Evolutionary conservation across 2,329 filamentous ascomycete species (phyloP), one percentile per base, ranked within the genome.

Genomic region (Lasiodiplodia gonubiensis): DNA sequence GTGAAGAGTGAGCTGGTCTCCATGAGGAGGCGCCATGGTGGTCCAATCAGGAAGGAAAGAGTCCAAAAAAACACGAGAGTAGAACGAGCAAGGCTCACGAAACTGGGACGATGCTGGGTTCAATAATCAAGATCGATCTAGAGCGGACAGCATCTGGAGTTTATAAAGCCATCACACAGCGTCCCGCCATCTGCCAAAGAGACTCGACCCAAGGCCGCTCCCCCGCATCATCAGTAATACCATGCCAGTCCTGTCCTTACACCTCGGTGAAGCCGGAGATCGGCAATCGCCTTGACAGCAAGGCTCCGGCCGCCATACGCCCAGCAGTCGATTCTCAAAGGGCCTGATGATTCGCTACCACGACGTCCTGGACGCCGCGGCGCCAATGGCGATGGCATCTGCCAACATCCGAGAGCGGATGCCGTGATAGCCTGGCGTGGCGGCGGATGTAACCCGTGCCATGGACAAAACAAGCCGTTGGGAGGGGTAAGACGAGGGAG

Each of bases 401-500:
- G 46, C 42, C 42, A 46, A 37, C 23, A 63, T 30, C 59, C 59
- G 59, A 51, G 39, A 48, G 30, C 42, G 42, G 27, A 63, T 63
- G 59, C 59, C 42, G 57, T 51, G 27, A 51, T 35, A 35, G 21
- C 59, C 30, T 51, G 42, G 42, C 35, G 30, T n/a, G 42, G 30
- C 39, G 59, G 35, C 51, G n/a, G 21, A 63, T 63, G 59, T 63
- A 63, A 63, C 59, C 59, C 37, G 59, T 63, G 27, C 59, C 46
- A 51, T 37, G 59, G 18, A n/a, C 16, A 11, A 37, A 37, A 35
- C 27, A 27, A 25, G n/a, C 10, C 25, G 46, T 46, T 23, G 59
- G 42, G 59, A 63, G 59, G 42, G 30, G 59, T 63, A 48, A 63
- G 59, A 63, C n/a, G 59, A 63, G 59, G 59, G 55, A 37, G 39